These are phyloP conservation scores for Lepiota venenata DNA, from an alignment of 768 basidiomycete genomes.

Conservation along the genomic window DNA sequence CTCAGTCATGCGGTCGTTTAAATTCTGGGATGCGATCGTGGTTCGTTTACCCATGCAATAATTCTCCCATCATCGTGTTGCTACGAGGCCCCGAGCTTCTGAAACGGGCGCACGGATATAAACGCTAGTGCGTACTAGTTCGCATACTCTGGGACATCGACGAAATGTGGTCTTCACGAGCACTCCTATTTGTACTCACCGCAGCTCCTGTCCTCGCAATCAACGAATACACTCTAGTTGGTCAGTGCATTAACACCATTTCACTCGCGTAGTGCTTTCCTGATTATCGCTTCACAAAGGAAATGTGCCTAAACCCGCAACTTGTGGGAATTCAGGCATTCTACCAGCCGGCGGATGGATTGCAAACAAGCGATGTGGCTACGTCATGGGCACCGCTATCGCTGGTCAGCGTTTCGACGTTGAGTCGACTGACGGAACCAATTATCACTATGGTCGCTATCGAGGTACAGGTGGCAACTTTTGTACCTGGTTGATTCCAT, in stretches of 20 bases:
- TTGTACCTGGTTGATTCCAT: conserved; percentile 21
- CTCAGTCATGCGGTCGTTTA: no score
- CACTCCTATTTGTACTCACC: no score
- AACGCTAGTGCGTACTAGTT: no score
- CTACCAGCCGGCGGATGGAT: conserved; percentile 24
- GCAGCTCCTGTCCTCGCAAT: neutral
- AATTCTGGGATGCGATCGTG: no score
- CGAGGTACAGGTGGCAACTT: conserved; percentile 23
- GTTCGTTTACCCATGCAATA: no score
- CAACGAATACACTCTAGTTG: conserved; percentile 6
- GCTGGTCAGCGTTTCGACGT: conserved; percentile 23
- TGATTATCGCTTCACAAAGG: conserved; percentile 6
- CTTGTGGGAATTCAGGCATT: conserved; percentile 20
- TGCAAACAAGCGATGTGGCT: conserved; percentile 24
- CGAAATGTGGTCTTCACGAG: no score
- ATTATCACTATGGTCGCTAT: conserved; percentile 24
- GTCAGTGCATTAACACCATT: neutral
- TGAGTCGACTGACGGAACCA: conserved; percentile 17
- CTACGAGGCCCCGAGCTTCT: no score
- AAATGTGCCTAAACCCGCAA: conserved; percentile 21
- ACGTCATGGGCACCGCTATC: conserved; percentile 23
- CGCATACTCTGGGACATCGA: no score
- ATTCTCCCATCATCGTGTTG: no score
- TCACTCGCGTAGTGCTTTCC: neutral
- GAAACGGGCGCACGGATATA: no score